These are phyloP conservation scores for Mortierella hygrophila DNA, from an alignment of 192 early-diverging fungal species.

Conservation along the genomic window DNA sequence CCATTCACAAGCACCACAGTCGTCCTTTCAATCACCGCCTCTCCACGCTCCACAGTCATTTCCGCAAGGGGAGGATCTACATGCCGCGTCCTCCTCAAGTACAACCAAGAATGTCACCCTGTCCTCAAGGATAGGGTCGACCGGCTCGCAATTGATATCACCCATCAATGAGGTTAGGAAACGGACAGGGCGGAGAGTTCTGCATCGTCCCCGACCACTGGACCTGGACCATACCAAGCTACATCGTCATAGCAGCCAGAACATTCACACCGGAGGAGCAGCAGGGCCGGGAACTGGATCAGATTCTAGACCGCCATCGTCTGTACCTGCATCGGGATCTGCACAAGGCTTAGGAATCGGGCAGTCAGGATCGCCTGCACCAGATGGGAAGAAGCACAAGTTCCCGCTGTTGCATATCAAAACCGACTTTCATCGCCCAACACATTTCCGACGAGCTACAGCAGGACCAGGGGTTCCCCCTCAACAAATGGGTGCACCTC, in stretches of 20 bases:
- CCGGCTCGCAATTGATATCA: slow-evolving; percentile 45
- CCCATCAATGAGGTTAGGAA: slow-evolving; percentile 46
- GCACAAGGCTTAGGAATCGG: neutral
- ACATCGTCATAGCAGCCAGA: slow-evolving; percentile 6
- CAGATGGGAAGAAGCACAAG: slow-evolving; percentile 16
- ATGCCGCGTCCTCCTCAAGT: neutral
- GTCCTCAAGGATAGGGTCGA: slow-evolving; percentile 38
- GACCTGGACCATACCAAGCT: slow-evolving; percentile 32
- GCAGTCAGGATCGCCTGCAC: neutral
- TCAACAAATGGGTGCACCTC: neutral
- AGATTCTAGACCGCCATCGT: slow-evolving; percentile 8
- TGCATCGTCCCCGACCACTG: slow-evolving; percentile 34
- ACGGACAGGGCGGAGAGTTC: slow-evolving; percentile 30
- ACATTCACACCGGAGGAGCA: neutral
- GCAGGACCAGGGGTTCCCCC: neutral
- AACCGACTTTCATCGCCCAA: slow-evolving; percentile 26
- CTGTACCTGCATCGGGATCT: slow-evolving; percentile 4
- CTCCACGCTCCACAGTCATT: slow-evolving; percentile 11
- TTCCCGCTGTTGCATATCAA: slow-evolving; percentile 40
- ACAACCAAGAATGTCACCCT: slow-evolving; percentile 18
- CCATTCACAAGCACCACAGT: neutral
- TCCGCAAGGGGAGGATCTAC: slow-evolving; percentile 35
- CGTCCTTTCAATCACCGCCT: neutral
- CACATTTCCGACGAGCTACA: slow-evolving; percentile 8
- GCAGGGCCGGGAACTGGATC: slow-evolving; percentile 7